These are phyloP conservation scores for Aureococcus anophagefferens DNA, from an alignment of 108 stramenopile genomes.

Conservation along the genomic window DNA sequence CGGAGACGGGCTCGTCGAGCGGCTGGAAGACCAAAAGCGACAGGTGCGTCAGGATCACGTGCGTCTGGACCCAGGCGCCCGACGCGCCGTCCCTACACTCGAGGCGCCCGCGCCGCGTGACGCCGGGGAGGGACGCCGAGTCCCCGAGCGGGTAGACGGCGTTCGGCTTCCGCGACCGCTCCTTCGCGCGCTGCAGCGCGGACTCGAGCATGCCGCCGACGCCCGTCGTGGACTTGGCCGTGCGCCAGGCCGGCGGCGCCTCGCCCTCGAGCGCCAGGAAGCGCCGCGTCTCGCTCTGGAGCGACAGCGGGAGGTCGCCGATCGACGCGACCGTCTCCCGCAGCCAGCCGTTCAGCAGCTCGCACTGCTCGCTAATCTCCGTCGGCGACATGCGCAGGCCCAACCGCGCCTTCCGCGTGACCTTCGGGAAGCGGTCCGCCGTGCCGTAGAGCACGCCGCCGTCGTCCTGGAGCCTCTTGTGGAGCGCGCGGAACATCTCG, in stretches of 20 bases:
- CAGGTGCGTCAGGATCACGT: neutral
- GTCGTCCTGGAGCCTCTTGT: neutral
- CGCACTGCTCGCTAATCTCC: neutral
- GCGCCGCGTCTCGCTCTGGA: neutral
- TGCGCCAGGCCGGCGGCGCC: neutral
- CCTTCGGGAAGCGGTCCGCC: neutral
- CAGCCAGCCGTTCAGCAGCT: neutral
- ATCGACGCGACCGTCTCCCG: neutral
- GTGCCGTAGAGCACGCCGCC: neutral
- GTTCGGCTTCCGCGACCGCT: too few species aligned
- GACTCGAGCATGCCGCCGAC: too few species aligned
- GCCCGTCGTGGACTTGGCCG: too few species aligned
- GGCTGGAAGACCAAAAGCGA: neutral
- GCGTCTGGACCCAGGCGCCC: neutral
- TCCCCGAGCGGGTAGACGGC: neutral
- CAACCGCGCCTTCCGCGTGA: neutral
- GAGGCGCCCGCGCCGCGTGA: neutral
- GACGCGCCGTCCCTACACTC: neutral
- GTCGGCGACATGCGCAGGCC: neutral
- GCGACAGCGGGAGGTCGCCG: neutral
- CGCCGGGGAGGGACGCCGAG: neutral
- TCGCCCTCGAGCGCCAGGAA: neutral
- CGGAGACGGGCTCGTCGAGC: neutral
- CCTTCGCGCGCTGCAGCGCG: too few species aligned
- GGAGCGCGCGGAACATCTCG: neutral